Percentiles rank a stretch among this genome's conserved stretches.
phyloP scores from a whole-genome alignment of 495 filamentous ascomycete species.

The Penicillium paxilli region DNA sequence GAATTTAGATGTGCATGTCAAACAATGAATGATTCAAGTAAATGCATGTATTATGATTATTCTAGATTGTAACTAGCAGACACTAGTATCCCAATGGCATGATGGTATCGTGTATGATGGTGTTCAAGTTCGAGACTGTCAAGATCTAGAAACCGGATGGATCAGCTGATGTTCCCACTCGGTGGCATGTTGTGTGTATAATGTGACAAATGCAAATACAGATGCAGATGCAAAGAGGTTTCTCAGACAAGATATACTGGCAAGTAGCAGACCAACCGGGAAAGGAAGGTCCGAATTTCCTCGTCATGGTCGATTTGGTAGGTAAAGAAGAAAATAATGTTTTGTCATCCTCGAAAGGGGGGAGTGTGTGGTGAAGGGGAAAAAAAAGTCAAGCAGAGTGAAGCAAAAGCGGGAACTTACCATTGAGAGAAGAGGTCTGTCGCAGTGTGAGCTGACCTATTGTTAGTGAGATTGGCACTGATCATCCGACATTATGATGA shows the following conservation, averaged over 20 bases:
- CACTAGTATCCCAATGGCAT: no score
- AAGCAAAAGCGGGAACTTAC: slow-evolving; percentile 28
- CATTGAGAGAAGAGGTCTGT: slow-evolving; percentile 1
- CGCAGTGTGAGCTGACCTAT: slow-evolving; percentile 22
- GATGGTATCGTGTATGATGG: background rate
- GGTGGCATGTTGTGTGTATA: slow-evolving; percentile 1
- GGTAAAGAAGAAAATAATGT: slow-evolving; percentile 83
- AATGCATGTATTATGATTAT: no score
- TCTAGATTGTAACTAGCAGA: no score
- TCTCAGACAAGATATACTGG: slow-evolving; percentile 96
- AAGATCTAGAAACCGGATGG: background rate
- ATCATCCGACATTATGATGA: background rate
- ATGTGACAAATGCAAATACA: background rate
- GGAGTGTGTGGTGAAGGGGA: background rate
- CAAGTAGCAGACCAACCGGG: slow-evolving; percentile 88
- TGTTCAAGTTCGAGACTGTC: background rate
- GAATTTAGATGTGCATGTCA: no score
- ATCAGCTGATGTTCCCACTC: slow-evolving; percentile 19
- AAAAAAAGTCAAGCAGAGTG: slow-evolving; percentile 9
- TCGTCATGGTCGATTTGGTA: slow-evolving; percentile 96
- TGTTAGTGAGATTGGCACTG: slow-evolving; percentile 20
- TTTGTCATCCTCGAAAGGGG: slow-evolving; percentile 78
- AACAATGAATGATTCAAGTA: no score
- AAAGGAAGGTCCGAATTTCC: slow-evolving; percentile 66
- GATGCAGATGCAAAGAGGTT: slow-evolving; percentile 18